Conservation (phyloP, 306 rosid genomes). For the Begonia masoniana region DNA sequence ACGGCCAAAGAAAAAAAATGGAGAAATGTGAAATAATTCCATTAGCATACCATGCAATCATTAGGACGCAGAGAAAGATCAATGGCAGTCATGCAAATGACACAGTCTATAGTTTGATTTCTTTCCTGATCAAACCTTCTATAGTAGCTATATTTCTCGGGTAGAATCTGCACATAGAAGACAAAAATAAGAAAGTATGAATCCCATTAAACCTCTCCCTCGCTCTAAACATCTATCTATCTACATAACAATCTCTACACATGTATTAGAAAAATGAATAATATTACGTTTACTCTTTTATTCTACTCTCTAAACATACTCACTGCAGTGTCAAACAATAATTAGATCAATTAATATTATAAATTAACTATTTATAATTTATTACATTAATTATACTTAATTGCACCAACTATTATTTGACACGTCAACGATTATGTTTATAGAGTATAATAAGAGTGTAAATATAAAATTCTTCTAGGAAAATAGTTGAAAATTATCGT, state of each 20-base stretch:
- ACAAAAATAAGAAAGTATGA: no score
- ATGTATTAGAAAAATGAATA: background rate
- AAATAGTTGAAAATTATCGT: background rate
- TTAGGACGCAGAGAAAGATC: conserved; percentile 51
- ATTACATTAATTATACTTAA: no score
- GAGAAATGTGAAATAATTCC: background rate
- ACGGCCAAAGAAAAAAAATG: background rate
- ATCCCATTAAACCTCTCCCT: no score
- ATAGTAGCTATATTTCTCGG: conserved; percentile 85
- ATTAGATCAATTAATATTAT: no score
- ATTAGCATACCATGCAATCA: conserved; percentile 72
- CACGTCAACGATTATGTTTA: no score
- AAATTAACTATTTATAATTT: no score
- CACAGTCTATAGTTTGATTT: conserved; percentile 66
- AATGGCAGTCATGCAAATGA: conserved; percentile 88
- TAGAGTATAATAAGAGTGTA: no score
- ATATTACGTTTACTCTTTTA: no score
- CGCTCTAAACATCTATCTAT: background rate
- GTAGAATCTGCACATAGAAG: conserved; percentile 53
- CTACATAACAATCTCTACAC: background rate
- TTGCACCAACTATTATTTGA: no score
- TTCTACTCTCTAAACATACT: no score
- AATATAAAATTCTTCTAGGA: no score
- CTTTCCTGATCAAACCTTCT: conserved; percentile 55
- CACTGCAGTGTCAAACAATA: no score